These are phyloP conservation scores for Arabidopsis arenosa DNA, from an alignment of 345 rosid genomes.

Conservation along the genomic window DNA sequence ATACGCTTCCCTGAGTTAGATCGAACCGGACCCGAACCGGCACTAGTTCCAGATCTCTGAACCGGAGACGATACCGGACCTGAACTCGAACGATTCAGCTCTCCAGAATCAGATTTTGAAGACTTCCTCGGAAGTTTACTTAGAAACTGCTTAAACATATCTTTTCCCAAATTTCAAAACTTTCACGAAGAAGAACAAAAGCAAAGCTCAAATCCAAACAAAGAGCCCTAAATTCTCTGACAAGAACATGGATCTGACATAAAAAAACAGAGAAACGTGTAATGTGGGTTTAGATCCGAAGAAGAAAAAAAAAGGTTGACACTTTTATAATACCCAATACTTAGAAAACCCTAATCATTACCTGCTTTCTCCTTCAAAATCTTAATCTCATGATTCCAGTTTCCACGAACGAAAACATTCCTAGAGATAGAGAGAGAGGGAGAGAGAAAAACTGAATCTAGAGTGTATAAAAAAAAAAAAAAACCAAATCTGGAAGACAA, in stretches of 20 bases:
- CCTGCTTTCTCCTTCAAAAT: constrained; percentile 45
- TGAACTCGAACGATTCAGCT: constrained; percentile 51
- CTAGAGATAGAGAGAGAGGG: constrained; percentile 17
- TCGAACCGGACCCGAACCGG: constrained; percentile 46
- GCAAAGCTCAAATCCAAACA: constrained; percentile 25
- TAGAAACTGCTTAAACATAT: constrained; percentile 75
- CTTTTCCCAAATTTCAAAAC: constrained; percentile 16
- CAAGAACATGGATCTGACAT: constrained; percentile 46
- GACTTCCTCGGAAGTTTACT: constrained; percentile 77
- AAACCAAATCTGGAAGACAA: not conserved
- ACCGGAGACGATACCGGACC: constrained; percentile 40
- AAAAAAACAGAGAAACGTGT: constrained; percentile 16
- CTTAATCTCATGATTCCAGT: constrained; percentile 49
- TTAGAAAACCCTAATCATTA: constrained; percentile 46
- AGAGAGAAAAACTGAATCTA: not conserved
- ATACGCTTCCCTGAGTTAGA: constrained; percentile 60
- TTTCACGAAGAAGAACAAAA: constrained; percentile 15
- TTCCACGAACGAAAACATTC: constrained; percentile 31
- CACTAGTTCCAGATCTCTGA: constrained; percentile 50
- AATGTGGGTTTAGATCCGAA: constrained; percentile 31
- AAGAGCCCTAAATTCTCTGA: constrained; percentile 30
- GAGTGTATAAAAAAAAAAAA: too few relatives aligned
- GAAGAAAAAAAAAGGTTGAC: constrained; percentile 2
- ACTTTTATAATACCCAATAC: constrained; percentile 43
- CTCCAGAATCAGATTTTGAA: constrained; percentile 57